Evolutionary conservation across 2,329 filamentous ascomycete genomes (phyloP).

Genomic region (Pseudopyrenochaeta lycopersici): DNA sequence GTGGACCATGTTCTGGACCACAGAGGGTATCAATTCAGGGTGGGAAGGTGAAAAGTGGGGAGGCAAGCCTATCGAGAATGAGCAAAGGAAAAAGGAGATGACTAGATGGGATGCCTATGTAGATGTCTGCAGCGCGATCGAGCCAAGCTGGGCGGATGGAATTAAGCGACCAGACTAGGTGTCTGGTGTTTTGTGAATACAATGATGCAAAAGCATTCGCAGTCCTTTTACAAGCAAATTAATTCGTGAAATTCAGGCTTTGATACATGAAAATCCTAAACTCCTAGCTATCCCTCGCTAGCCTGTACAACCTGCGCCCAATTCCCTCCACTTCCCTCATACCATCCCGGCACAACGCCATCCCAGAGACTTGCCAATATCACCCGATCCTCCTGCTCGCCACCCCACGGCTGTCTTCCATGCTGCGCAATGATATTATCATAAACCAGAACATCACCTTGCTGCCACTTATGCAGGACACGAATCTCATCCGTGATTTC

Average conservation of each 20-base stretch:
- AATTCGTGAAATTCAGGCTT: no score
- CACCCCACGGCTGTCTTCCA: constrained; percentile 14
- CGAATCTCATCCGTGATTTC: constrained; percentile 12
- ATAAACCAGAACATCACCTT: constrained; percentile 18
- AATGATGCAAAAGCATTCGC: no score
- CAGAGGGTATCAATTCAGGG: constrained; percentile 62
- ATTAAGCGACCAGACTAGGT: constrained; percentile 24
- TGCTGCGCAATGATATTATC: constrained; percentile 22
- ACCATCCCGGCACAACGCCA: constrained; percentile 53
- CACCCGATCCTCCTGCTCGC: constrained; percentile 7
- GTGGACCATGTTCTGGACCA: constrained; percentile 99
- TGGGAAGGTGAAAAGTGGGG: constrained; percentile 55
- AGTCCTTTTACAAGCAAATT: background rate
- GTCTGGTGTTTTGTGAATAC: no score
- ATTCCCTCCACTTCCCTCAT: constrained; percentile 51
- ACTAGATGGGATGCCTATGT: constrained; percentile 60
- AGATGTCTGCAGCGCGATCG: constrained; percentile 57
- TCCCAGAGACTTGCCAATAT: constrained; percentile 21
- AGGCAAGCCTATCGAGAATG: constrained; percentile 53
- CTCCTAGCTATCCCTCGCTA: background rate
- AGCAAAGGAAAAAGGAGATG: constrained; percentile 55
- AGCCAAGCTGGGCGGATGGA: constrained; percentile 59
- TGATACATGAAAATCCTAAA: no score
- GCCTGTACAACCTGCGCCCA: constrained; percentile 61
- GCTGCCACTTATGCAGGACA: constrained; percentile 15